A percentile compares a stretch with the other conserved stretches of the same genome.
Conservation (phyloP, 1,139 yeast genomes). For the Kluyveromyces sp. region DNA sequence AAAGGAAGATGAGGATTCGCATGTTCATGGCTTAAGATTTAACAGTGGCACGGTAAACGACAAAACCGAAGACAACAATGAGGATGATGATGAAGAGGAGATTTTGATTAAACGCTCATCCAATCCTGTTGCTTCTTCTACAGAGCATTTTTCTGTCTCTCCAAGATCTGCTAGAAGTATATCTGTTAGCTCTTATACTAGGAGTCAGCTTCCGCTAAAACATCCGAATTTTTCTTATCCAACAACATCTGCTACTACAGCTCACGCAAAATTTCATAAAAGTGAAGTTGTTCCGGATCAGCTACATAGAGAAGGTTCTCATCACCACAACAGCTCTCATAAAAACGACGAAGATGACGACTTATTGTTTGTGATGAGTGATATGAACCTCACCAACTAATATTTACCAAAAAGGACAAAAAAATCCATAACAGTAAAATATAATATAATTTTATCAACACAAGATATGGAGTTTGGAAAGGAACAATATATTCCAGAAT, state of each 20-base stretch:
- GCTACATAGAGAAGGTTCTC: conserved; percentile 19
- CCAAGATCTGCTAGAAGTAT: conserved; percentile 26
- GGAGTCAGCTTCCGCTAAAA: conserved; percentile 21
- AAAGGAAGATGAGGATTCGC: conserved; percentile 14
- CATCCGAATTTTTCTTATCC: conserved; percentile 32
- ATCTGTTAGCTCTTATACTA: conserved; percentile 18
- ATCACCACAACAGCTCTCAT: conserved; percentile 5
- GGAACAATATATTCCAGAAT: no score
- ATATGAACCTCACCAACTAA: conserved; percentile 46
- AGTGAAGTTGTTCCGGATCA: conserved; percentile 13
- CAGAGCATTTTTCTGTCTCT: conserved; percentile 17
- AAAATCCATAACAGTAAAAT: background rate
- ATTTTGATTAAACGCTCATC: conserved; percentile 8
- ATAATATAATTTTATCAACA: background rate
- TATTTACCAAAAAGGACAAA: background rate
- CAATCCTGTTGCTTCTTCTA: conserved; percentile 5
- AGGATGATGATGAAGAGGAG: conserved; percentile 11
- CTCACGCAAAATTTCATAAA: conserved; percentile 33
- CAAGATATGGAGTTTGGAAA: background rate
- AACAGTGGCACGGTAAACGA: background rate
- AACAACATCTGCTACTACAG: conserved; percentile 32
- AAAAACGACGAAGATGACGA: conserved; percentile 69
- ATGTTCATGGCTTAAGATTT: background rate
- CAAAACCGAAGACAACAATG: conserved; percentile 3
- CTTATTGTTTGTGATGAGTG: conserved; percentile 81